Evolutionary conservation across 1,139 yeast species (phyloP), one percentile per base, ranked within the genome.

Genomic region (Saccharomycopsis crataegensis): DNA sequence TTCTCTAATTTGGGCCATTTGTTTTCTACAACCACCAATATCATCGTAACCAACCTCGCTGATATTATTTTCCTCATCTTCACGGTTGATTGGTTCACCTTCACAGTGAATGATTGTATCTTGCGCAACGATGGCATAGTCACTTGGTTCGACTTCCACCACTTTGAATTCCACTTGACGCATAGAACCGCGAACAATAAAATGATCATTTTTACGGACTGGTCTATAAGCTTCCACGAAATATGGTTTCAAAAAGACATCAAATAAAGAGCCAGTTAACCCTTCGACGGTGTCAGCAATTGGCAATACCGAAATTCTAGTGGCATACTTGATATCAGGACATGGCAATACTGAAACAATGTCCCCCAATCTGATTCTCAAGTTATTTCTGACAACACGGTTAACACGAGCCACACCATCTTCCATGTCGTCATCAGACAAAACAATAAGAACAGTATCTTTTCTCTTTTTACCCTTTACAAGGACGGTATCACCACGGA

Each of bases 191-290:
- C 99, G 82, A 38, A 90, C 98, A 46, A 94, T 83, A 73, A 93
- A 93, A 64, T 88, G 86, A 67, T 93, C 99, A 61, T 98, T 98
- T 70, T 91, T 93, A 71, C 98, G 84, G 50, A 94, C 97, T 1
- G 99, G 99, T 72, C 99, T 83, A 74, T 93, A 93, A 55, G 99
- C 98, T 73, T 93, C 99, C 55, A 93, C 97, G 69, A 94, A 93
- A 75, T 93, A 93, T 50, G 99, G 99, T 75, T 93, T 93, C 70
- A 93, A 80, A 75, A 85, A 93, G 46, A 93, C 96, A 65, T 93
- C 99, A 64, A 93, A 93, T 63, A 93, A 77, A n/a, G 96, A 89
- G 58, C 99, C 99, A 36, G 98, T 93, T 60, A 93, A 78, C 59
- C 99, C 99, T 74, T 93, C 99, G 62, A 93, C 93, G 52, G 99